phyloP scores from a whole-genome alignment of 192 early-diverging fungal species.

The Anaeromyces robustus region DNA sequence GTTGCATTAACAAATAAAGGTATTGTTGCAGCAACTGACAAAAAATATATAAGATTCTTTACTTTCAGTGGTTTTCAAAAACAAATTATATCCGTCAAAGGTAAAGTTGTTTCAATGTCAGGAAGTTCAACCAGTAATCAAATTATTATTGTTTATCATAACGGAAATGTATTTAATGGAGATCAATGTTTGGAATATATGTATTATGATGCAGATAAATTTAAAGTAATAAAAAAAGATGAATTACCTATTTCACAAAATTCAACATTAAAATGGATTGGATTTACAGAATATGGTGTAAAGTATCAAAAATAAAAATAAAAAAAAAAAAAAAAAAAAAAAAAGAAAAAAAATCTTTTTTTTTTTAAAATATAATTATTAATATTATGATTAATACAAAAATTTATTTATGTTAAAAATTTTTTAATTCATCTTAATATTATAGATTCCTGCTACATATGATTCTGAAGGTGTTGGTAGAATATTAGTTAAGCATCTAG shows the following conservation, averaged over 20 bases:
- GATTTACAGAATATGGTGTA: constrained; percentile 65
- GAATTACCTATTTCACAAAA: constrained; percentile 43
- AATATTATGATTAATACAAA: no score
- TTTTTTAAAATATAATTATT: no score
- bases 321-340: no score
- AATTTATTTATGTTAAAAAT: no score
- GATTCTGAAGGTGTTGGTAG: constrained; percentile 67
- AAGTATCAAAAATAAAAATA: neutral
- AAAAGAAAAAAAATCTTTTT: no score
- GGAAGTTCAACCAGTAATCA: constrained; percentile 9
- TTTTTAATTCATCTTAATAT: no score
- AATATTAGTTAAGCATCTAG: constrained; percentile 50
- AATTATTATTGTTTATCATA: constrained; percentile 29
- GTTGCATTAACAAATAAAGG: constrained; percentile 54
- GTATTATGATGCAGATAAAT: constrained; percentile 36
- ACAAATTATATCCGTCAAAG: constrained; percentile 45
- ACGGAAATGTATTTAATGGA: constrained; percentile 24
- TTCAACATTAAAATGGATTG: constrained; percentile 57
- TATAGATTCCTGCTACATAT: constrained; percentile 51
- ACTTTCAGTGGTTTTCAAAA: constrained; percentile 63
- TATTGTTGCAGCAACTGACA: constrained; percentile 54
- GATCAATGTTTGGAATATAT: constrained; percentile 41
- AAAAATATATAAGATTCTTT: constrained; percentile 64
- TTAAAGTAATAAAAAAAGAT: constrained; percentile 35
- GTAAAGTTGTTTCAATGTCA: constrained; percentile 21